Evolutionary conservation across 257 asterid species (phyloP).

Genomic region (Solanum dulcamara): DNA sequence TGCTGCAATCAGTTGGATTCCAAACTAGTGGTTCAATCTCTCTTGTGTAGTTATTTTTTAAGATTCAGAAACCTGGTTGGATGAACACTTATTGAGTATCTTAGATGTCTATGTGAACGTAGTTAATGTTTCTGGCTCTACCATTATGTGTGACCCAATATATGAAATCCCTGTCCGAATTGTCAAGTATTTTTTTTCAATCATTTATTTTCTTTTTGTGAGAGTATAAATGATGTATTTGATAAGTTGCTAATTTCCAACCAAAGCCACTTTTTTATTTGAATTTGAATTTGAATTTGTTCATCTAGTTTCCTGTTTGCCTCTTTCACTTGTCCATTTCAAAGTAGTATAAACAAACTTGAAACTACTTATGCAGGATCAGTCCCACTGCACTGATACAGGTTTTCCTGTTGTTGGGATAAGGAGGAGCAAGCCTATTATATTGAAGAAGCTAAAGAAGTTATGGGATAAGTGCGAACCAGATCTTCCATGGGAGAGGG

Average conservation of each 20-base stretch:
- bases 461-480: slow-evolving; percentile 63
- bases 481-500: slow-evolving; percentile 75
- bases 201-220: background rate
- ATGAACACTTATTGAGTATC: background rate
- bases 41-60: background rate
- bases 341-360: background rate
- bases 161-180: background rate
- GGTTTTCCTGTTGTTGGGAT: slow-evolving; percentile 44
- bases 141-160: background rate
- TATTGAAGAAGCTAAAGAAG: slow-evolving; percentile 59
- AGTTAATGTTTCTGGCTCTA: background rate
- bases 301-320: background rate
- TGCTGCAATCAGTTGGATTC: background rate
- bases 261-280: background rate
- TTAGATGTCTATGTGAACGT: background rate
- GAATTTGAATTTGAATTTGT: background rate
- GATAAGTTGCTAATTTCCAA: background rate
- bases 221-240: background rate
- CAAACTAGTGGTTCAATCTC: background rate
- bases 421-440: slow-evolving; percentile 48
- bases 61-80: background rate
- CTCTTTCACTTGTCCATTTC: background rate
- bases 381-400: slow-evolving; percentile 61
- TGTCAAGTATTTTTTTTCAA: background rate
- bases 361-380: slow-evolving; percentile 46